These are phyloP conservation scores for Aegle marmelos DNA, from an alignment of 345 rosid species.

Conservation along the genomic window DNA sequence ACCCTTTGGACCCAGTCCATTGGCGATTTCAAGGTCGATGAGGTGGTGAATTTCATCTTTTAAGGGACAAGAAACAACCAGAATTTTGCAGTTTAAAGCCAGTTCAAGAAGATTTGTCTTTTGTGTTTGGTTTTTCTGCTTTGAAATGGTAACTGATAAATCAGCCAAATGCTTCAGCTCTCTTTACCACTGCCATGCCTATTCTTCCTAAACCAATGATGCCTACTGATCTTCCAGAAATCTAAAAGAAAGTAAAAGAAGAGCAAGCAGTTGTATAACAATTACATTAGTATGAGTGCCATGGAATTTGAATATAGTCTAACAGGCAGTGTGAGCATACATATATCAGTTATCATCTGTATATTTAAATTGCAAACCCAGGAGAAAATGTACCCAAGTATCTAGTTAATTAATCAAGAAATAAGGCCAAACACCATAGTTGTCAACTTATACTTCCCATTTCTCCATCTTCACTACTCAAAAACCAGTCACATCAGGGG, in stretches of 20 bases:
- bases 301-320: too few relatives aligned
- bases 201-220: constrained; percentile 74
- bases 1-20: constrained; percentile 63
- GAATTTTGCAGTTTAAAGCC: constrained; percentile 56
- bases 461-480: constrained; percentile 50
- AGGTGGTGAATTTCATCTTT: constrained; percentile 50
- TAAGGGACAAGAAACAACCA: constrained; percentile 62
- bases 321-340: too few relatives aligned
- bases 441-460: constrained; percentile 33
- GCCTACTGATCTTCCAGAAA: constrained; percentile 60
- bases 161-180: constrained; percentile 74
- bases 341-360: too few relatives aligned
- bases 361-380: neutral
- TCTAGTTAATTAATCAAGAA: too few relatives aligned
- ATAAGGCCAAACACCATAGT: constrained; percentile 42
- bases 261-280: too few relatives aligned
- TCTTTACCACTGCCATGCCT: constrained; percentile 61
- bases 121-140: constrained; percentile 37
- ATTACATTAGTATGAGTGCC: neutral
- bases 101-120: constrained; percentile 51
- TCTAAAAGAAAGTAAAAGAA: constrained; percentile 32
- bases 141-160: constrained; percentile 57
- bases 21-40: constrained; percentile 49
- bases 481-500: constrained; percentile 56
- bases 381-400: too few relatives aligned